Base-by-base conservation (phyloP, 768 basidiomycete species). In the Lepiota subincarnata region DNA sequence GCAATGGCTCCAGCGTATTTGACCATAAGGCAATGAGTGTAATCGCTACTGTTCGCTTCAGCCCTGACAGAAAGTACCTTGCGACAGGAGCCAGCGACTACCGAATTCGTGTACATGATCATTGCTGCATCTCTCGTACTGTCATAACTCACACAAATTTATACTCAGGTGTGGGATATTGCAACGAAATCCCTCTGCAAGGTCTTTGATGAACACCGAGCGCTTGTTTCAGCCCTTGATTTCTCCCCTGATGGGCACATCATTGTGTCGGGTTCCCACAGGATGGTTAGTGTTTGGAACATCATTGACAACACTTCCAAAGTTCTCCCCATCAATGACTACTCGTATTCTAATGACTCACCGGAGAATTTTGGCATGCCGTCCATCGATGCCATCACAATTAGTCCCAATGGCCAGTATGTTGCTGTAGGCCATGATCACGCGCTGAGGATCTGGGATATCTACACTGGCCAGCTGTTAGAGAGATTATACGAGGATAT, bases 41-140 rank as follows among this genome's bases (percentile, higher is more conserved):
- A 0, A 85, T 86, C 62, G 73, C 80, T 20, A 88, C 86, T 34
- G 94, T 97, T 20, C 81, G 87, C 57, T 94, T 95, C 69, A 92
- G 89, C 20, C 87, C 89, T 14, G 90, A 94, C 63, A 92, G 93
- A 36, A 91, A 88, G 64, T 84, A 75, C 59, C 80, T 94, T 28
- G 92, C 92, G n/a, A 94, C 92, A 5, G 93, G 92, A 14, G 90
- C 92, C 0, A 93, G 95, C 66, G 92, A 95, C 69, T 84, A 89
- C 59, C 84, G 87, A 62, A 92, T 95, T 60, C 75, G 92, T 61
- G 92, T 92, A 65, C 65, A 81, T 65, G 11, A 35, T 20, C 12
- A 4, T n/a, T n/a, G 36, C 2, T 10, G 7, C n/a, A 28, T 28
- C 3, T 7, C 26, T 7, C 7, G 3, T 38, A 7, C 1, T 12